Base-by-base conservation (phyloP, 179 eudicot genomes). In the Silene noctiflora region DNA sequence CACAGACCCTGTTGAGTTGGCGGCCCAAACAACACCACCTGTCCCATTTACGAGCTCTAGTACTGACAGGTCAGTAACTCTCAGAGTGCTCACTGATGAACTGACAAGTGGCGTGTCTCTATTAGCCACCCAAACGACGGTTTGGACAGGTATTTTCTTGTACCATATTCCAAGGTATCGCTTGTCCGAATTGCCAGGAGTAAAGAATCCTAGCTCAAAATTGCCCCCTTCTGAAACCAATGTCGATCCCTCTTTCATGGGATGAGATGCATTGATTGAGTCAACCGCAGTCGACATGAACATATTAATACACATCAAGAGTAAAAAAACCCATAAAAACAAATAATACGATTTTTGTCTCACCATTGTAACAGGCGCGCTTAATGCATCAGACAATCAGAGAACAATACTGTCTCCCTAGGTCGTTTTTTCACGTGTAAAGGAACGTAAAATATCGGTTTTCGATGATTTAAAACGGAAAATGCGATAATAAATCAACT, bases 81-180 rank as follows among this genome's bases (percentile, higher is more conserved):
- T 71, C 35, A 77, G 80, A 24, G 5, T 63, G 31, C 31, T 60
- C n/a, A 31, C 58, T 27, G 63, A 48, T 11, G 78, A 46, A 51
- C 51, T 61, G 29, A 29, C 35, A 44, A 77, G 55, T 55, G 80
- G 64, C 35, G 53, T 53, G 20, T 62, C 71, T n/a, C 75, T 65
- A 20, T 71, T 63, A 42, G 84, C 84, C 19, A 77, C 83, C 83
- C 79, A 80, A 6, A 80, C 79, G 7, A 80, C 69, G 2, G 75
- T 76, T 56, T 64, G 53, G 20, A 73, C 25, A 4, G 71, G 27
- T n/a, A 75, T 75, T 27, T 75, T 75, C 67, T 70, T 62, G 71
- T 62, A 73, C 78, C 84, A 78, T 11, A 77, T 81, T 29, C 77
- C 83, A 11, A 80, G 61, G 62, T 72, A 80, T 21, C 60, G 46